Evolutionary conservation across 805 yeast species (phyloP).

Genomic region (Clavispora vitiphila): DNA sequence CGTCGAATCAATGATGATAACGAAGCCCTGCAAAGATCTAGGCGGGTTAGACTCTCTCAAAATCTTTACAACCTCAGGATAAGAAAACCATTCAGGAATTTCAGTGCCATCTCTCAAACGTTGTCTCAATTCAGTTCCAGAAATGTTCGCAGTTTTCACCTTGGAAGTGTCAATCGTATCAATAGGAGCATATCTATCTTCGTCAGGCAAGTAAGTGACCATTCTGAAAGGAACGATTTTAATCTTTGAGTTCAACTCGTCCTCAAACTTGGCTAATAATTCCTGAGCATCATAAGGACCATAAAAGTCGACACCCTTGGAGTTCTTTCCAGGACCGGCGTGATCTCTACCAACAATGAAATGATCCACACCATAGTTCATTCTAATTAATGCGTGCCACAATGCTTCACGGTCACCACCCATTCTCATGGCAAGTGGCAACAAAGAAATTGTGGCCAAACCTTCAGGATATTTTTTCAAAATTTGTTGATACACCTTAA

Average conservation of each 20-base stretch:
- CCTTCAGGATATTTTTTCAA: slow-evolving; percentile 92
- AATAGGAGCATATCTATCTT: slow-evolving; percentile 91
- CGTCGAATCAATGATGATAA: slow-evolving; percentile 57
- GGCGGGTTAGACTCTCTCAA: slow-evolving; percentile 93
- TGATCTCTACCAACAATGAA: slow-evolving; percentile 98
- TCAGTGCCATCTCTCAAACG: slow-evolving; percentile 80
- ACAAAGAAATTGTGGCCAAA: slow-evolving; percentile 79
- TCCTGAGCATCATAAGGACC: slow-evolving; percentile 98
- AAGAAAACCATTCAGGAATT: slow-evolving; percentile 96
- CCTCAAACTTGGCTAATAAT: slow-evolving; percentile 67
- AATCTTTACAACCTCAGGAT: slow-evolving; percentile 91
- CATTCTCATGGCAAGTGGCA: slow-evolving; percentile 98
- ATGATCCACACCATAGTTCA: slow-evolving; percentile 94
- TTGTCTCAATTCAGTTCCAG: slow-evolving; percentile 92
- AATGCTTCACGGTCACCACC: slow-evolving; percentile 98
- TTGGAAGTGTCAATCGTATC: slow-evolving; percentile 80
- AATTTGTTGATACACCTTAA: slow-evolving; percentile 88
- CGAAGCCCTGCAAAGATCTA: slow-evolving; percentile 83
- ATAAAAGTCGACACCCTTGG: slow-evolving; percentile 88
- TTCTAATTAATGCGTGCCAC: slow-evolving; percentile 96
- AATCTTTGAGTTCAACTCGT: slow-evolving; percentile 64
- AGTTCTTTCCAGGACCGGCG: slow-evolving; percentile 90
- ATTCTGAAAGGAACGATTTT: slow-evolving; percentile 94
- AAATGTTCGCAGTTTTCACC: slow-evolving; percentile 76
- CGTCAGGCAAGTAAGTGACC: slow-evolving; percentile 95